Percentiles rank a stretch among this genome's conserved stretches.
These are phyloP conservation scores for Elaeis guineensis DNA, from an alignment of 176 grass and related monocot species.

Conservation along the genomic window DNA sequence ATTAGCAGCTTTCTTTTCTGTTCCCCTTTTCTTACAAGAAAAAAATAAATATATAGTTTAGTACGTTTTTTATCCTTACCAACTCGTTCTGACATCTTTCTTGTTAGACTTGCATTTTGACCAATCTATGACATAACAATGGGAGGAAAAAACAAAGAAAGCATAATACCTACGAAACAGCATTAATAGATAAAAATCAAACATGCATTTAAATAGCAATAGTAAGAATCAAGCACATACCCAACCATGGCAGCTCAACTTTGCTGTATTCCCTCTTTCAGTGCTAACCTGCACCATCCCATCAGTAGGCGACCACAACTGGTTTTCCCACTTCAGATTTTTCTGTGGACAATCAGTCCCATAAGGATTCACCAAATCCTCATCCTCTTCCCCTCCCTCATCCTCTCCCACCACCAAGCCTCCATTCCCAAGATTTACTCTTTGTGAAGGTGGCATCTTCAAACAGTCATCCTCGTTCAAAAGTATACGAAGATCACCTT, in stretches of 20 bases:
- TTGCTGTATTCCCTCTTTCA: neutral
- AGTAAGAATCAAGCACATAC: too few relatives aligned
- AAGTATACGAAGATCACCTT: conserved; percentile 67
- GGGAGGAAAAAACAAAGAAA: too few relatives aligned
- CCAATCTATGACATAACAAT: too few relatives aligned
- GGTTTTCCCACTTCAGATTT: neutral
- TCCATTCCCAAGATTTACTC: conserved; percentile 5
- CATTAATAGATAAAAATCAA: too few relatives aligned
- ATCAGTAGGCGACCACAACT: neutral
- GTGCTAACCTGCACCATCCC: neutral
- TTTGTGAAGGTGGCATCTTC: conserved; percentile 12
- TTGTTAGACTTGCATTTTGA: too few relatives aligned
- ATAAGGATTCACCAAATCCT: neutral
- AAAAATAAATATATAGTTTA: too few relatives aligned
- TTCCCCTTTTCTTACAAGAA: too few relatives aligned
- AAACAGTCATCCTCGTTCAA: conserved; percentile 49
- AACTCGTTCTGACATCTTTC: too few relatives aligned
- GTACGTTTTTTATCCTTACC: too few relatives aligned
- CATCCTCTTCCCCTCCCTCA: conserved; percentile 25
- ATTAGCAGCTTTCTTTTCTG: too few relatives aligned
- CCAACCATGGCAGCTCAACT: neutral
- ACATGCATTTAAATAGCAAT: too few relatives aligned
- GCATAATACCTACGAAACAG: too few relatives aligned
- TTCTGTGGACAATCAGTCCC: neutral
- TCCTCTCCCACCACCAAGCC: conserved; percentile 4